A percentile compares a stretch with the other conserved stretches of the same genome.
Conservation (phyloP, 1,139 yeast genomes). For the Kurtzmaniella quercitrusa region DNA sequence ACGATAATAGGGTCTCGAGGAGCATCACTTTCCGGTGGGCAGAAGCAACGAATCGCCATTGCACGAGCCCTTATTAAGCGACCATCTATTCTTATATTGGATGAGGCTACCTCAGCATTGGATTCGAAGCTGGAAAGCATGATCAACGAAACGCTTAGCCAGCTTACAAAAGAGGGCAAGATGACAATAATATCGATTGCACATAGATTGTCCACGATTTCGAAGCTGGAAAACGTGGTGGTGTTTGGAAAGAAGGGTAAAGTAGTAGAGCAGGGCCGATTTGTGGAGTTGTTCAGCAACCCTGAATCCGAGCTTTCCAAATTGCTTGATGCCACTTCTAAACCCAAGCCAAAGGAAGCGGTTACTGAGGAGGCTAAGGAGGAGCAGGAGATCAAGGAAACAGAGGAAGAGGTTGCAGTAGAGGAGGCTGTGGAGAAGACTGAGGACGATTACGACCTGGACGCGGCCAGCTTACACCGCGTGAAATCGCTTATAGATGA, state of each 20-base stretch:
- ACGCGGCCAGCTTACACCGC: slow-evolving; percentile 16
- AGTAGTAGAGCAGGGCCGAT: slow-evolving; percentile 40
- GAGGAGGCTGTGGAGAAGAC: slow-evolving; percentile 15
- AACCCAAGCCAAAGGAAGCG: slow-evolving; percentile 16
- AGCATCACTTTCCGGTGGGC: slow-evolving; percentile 74
- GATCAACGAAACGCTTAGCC: slow-evolving; percentile 56
- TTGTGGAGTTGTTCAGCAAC: slow-evolving; percentile 39
- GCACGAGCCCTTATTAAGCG: slow-evolving; percentile 73
- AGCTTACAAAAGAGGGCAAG: slow-evolving; percentile 52
- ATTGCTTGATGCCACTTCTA: slow-evolving; percentile 24
- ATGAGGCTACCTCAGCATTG: slow-evolving; percentile 78
- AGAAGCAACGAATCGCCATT: slow-evolving; percentile 83
- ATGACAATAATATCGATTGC: slow-evolving; percentile 90
- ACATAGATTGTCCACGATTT: slow-evolving; percentile 79
- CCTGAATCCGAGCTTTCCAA: slow-evolving; percentile 42
- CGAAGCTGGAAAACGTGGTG: slow-evolving; percentile 51
- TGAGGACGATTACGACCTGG: slow-evolving; percentile 1
- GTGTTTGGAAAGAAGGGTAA: slow-evolving; percentile 47
- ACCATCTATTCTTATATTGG: slow-evolving; percentile 60
- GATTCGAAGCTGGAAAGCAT: slow-evolving; percentile 70
- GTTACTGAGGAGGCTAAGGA: slow-evolving; percentile 7
- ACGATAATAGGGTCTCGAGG: slow-evolving; percentile 55
- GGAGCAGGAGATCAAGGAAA: slow-evolving; percentile 11
- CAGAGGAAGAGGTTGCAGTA: slow-evolving; percentile 21
- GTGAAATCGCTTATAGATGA: slow-evolving; percentile 35